Evolutionary conservation across 2,329 filamentous ascomycete species (phyloP), one percentile per base, ranked within the genome.

Genomic region (Massarina eburnea): DNA sequence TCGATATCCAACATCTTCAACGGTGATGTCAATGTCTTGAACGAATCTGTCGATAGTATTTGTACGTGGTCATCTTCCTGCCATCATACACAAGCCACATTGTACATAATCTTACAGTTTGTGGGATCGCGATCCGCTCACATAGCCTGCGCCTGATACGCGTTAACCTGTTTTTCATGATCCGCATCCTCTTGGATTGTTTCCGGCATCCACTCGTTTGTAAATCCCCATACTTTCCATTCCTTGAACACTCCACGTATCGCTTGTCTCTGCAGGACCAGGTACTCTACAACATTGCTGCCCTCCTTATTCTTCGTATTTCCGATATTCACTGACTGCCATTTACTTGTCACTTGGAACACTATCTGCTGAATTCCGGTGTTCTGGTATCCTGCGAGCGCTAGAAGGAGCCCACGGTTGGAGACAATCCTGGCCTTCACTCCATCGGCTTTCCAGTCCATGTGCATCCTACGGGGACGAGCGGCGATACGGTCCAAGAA

Each of bases 181-280:
- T 44, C 39, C 32, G 63, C 60, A 14, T 63, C 58, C 32, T 52
- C 48, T 34, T 51, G 41, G 19, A 67, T 51, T 12, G 34, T 51
- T 37, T 55, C 51, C 4, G 53, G 52, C 21, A 58, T 67, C 29
- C 79, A 82, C 56, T 80, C 76, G 33, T 77, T 66, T 22, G 81
- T 71, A 17, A 81, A 85, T 12, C 86, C 85, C 79, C 84, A 86
- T 40, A 88, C 67, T 62, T 74, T 76, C 86, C 86, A 89, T 2
- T 76, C 72, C 21, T 66, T 70, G 45, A 75, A 65, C 60, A 73
- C 62, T 26, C 74, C 75, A 2, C 57, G 49, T 36, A 73, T 80
- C 17, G 78, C 80, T 43, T 61, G 67, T 37, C 69, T 71, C 59
- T 82, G 80, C 36, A 89, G 54, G 30, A 87, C 83, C 4, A 89